Percentiles rank a stretch among this genome's conserved stretches.
phyloP scores from a whole-genome alignment of 2,329 filamentous ascomycete genomes.

The Diaporthe sp. region DNA sequence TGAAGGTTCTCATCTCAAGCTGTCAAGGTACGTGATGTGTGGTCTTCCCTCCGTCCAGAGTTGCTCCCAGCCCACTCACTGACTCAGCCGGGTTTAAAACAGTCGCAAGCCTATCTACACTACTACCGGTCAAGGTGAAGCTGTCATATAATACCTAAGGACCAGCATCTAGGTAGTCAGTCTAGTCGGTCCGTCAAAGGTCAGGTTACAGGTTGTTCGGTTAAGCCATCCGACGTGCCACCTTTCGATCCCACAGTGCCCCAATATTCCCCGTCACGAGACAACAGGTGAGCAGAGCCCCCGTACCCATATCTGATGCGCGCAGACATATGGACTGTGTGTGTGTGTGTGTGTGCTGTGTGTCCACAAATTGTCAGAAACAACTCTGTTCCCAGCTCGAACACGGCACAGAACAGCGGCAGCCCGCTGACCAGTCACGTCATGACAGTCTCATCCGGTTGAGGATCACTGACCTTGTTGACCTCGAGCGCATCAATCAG shows the following conservation, averaged over 20 bases:
- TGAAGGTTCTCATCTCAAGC: background rate
- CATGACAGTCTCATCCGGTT: background rate
- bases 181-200: background rate
- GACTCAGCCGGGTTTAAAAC: background rate
- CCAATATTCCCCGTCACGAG: background rate
- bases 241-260: background rate
- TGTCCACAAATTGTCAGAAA: background rate
- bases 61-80: background rate
- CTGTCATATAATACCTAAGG: background rate
- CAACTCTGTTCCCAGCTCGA: background rate
- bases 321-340: background rate
- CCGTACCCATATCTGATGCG: background rate
- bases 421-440: background rate
- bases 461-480: background rate
- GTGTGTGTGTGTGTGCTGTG: background rate
- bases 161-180: background rate
- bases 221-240: conserved; percentile 8
- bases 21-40: no score
- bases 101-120: background rate
- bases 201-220: conserved; percentile 18
- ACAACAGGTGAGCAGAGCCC: conserved; percentile 19
- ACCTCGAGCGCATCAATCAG: background rate
- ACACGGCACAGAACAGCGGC: conserved; percentile 5
- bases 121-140: background rate
- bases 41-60: background rate